Evolutionary conservation across 2,329 filamentous ascomycete species (phyloP), one percentile per base, ranked within the genome.

Genomic region (Alternaria hordeiaustralica): DNA sequence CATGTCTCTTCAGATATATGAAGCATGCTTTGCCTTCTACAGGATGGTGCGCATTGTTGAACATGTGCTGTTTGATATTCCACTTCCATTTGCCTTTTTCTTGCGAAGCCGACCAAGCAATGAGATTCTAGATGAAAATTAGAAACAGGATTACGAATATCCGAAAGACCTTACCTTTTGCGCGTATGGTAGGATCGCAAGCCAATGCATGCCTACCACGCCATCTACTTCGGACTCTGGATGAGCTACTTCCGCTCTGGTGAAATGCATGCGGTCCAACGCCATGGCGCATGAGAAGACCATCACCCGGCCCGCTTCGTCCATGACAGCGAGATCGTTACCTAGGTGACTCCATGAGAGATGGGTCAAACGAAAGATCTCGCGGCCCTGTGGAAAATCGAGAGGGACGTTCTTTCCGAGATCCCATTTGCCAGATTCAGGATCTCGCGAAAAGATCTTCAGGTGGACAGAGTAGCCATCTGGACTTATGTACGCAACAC

Each of bases 171-270:
- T 12, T 65, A 80, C 80, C 71, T 80, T 81, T 57, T 78, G 74
- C 51, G 78, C 78, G 47, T 82, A 80, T 7, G 80, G 82, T 36
- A 79, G 79, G 15, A 83, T 75, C 15, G 81, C 77, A 58, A 98
- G 84, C 96, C 96, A 99, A 80, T 93, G 91, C 77, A 93, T 87
- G 4, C 95, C 96, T 7, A 96, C 92, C 6, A 97, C 84, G 54
- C 90, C 88, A 68, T 91, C 89, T 41, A 92, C 84, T 76, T 97
- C 93, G 71, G 94, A 91, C 57, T 90, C 83, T 2, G 87, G 81
- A 74, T 95, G 93, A n/a, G 84, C 79, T 23, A 89, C 86, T 80
- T 89, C 90, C 59, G 85, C 86, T 45, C 89, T 87, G 54, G 85
- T 84, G 10, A 87, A 78, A 30, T 85, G 87, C 60, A 94, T 87